These are phyloP conservation scores for Dactylellina cionopaga DNA, from an alignment of 2,329 filamentous ascomycete genomes.

Conservation along the genomic window DNA sequence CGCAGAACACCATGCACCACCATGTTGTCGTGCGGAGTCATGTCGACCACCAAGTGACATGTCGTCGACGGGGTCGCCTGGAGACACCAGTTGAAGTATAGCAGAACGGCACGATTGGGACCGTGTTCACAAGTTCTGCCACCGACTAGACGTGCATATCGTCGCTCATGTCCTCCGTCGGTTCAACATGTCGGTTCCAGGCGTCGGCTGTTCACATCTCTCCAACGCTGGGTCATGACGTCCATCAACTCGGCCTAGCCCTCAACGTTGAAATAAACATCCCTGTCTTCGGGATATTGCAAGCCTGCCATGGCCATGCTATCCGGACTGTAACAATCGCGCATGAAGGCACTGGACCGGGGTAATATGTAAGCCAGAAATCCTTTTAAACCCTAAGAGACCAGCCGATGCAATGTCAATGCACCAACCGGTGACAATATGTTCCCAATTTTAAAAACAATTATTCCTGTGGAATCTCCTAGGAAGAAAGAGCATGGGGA, in stretches of 20 bases:
- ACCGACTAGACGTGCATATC: neutral
- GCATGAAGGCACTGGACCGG: slow-evolving; percentile 31
- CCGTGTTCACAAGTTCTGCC: neutral
- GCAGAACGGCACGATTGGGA: neutral
- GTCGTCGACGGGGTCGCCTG: neutral
- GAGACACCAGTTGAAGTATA: neutral
- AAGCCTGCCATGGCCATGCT: slow-evolving; percentile 30
- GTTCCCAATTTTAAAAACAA: neutral
- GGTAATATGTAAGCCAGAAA: neutral
- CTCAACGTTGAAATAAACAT: neutral
- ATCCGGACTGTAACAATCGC: slow-evolving; percentile 27
- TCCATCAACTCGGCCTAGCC: slow-evolving; percentile 6
- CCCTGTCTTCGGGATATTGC: slow-evolving; percentile 6
- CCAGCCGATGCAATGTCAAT: neutral
- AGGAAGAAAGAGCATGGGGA: neutral
- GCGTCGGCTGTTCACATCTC: neutral
- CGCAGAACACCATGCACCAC: neutral
- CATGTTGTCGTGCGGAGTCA: too few species aligned
- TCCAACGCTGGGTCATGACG: slow-evolving; percentile 16
- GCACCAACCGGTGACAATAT: neutral
- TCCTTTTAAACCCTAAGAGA: neutral
- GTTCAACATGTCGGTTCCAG: neutral
- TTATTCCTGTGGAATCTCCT: neutral
- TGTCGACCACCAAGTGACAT: too few species aligned
- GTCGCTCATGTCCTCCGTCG: neutral